Base-by-base conservation (phyloP, 2,329 filamentous ascomycete genomes). In the Microsporum audouinii region DNA sequence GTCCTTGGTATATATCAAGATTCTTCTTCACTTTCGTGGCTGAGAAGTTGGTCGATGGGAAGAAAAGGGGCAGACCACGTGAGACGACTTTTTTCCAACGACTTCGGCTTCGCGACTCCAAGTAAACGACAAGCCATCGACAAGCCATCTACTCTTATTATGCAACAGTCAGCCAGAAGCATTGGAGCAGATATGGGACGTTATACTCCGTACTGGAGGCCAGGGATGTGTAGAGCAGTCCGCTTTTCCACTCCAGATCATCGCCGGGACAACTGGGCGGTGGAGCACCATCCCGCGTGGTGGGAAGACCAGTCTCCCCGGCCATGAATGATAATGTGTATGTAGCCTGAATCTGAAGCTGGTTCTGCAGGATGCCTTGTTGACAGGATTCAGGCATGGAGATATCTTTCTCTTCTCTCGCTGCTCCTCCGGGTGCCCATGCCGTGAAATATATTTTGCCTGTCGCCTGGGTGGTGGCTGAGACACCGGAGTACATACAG, bases 401-500 rank as follows among this genome's bases (percentile, higher is more conserved):
- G 17, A 47, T 17, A 5, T 33, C 12, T 36, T 53, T 34, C 6
- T 31, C 12, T 34, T 55, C 23, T 55, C 31, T 55, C 51, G 51
- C 31, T 36, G 31, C 33, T 55, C 33, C 8, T 29, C 29, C 31
- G 33, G 51, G 29, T n/a, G 31, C 8, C 45, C 51, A 38, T 23
- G 27, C 31, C 33, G 23, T 55, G 51, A 55, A 36, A 55, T 55
- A 55, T 55, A 5, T 55, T 34, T 8, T n/a, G 39, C 14, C 10
- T 43, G 29, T 55, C 31, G 51, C 51, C 51, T 55, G 51, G 51
- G 34, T 33, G 29, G 51, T 55, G 51, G 51, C 51, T 55, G 45
- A 51, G 45, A 55, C 51, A 55, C 51, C 6, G 33, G 33, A 55
- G 51, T 34, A 34, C 29, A 55, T 34, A 34, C 29, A 55, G 33